Conservation (phyloP, 495 filamentous ascomycete species). For the Penicillium bialowiezense region DNA sequence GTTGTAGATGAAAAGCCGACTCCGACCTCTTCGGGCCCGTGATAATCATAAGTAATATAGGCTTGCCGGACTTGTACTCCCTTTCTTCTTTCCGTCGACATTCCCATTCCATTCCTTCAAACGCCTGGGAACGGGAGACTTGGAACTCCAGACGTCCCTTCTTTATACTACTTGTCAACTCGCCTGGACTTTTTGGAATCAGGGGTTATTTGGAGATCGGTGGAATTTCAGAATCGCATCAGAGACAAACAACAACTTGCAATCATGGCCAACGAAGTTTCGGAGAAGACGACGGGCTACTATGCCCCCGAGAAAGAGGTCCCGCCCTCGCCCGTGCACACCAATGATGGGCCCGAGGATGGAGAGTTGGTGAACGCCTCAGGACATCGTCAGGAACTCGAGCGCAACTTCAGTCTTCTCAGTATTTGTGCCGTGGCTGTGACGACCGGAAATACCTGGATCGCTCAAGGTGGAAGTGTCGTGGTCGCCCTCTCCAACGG, state of each 20-base stretch:
- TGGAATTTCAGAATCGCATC: background rate
- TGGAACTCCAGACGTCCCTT: background rate
- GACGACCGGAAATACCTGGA: conserved; percentile 59
- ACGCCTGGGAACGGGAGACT: background rate
- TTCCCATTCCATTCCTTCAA: background rate
- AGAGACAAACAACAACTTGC: background rate
- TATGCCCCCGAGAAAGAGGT: conserved; percentile 16
- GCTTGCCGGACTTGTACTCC: background rate
- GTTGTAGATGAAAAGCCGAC: conserved; percentile 16
- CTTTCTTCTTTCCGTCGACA: background rate
- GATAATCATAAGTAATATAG: background rate
- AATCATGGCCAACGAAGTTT: conserved; percentile 15
- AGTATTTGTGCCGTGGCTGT: conserved; percentile 56
- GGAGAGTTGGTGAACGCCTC: conserved; percentile 49
- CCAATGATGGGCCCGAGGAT: conserved; percentile 4
- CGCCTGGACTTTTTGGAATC: background rate
- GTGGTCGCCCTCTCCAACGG: conserved; percentile 44
- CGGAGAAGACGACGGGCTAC: conserved; percentile 11
- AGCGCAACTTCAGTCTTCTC: conserved; percentile 56
- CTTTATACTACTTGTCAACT: too few species aligned
- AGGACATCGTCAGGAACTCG: conserved; percentile 58
- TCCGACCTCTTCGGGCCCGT: conserved; percentile 1
- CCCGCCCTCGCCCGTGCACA: conserved; percentile 17
- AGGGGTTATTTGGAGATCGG: background rate
- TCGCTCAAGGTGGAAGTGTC: conserved; percentile 54